Percentiles rank a stretch among this genome's conserved stretches.
phyloP scores from a whole-genome alignment of 331 rosid genomes.

The Cydonia oblonga region DNA sequence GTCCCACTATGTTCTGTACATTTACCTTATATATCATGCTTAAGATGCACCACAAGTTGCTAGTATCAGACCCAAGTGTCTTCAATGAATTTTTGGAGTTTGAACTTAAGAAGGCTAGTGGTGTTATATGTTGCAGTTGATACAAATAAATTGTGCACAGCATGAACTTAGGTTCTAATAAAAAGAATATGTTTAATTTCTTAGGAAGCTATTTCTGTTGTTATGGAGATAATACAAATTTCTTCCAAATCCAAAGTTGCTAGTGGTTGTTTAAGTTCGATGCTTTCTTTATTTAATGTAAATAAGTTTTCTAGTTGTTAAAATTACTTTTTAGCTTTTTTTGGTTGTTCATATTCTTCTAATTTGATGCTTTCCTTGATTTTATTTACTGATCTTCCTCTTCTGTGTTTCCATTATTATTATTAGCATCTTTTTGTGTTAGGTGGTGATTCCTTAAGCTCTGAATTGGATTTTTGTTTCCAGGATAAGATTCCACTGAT shows the following conservation, averaged over 20 bases:
- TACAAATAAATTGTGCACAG: not conserved
- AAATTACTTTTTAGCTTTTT: not conserved
- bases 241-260: not conserved
- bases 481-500: not conserved
- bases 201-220: not conserved
- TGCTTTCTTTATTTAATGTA: not conserved
- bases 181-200: not conserved
- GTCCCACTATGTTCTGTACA: not conserved
- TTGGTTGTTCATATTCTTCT: not conserved
- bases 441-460: not conserved
- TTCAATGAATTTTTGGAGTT: not conserved
- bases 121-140: not conserved
- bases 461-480: not conserved
- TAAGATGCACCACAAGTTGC: not conserved
- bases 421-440: not conserved
- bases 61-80: not conserved
- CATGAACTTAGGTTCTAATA: not conserved
- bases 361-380: not conserved
- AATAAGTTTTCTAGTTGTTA: not conserved
- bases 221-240: not conserved
- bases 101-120: not conserved
- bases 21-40: not conserved
- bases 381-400: not conserved
- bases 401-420: not conserved
- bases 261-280: not conserved